Base-by-base conservation (phyloP, 306 rosid genomes). In the Cucurbita argyrosperma region DNA sequence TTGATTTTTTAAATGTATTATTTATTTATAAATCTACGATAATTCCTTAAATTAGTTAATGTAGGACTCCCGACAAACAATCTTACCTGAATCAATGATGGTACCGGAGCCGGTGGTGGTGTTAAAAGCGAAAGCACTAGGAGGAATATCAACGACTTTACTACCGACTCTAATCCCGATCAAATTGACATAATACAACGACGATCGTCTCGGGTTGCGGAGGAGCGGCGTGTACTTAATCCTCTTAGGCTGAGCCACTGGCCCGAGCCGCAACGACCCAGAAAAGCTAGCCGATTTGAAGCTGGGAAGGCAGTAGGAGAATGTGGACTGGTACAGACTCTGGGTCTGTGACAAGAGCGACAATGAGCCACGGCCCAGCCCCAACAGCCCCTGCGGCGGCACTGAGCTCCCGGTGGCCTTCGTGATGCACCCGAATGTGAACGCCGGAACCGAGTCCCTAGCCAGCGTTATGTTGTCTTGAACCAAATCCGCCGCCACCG, bases 241-340 rank as follows among this genome's bases (percentile, higher is more conserved):
- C 79, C 90, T 84, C 40, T 30, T 81, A 82, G 99, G 97, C 85
- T 95, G 99, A 35, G 85, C 86, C 30, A 77, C 65, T 10, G 98
- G 96, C 61, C 99, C 99, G 66, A 95, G 97, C 71, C 90, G 88
- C 74, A 95, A 45, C 0, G 99, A 89, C 13, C 99, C 99, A 19
- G 87, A 83, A 61, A 88, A 95, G 74, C 88, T 88, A 4, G 50
- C 65, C 18, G 99, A 60, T 71, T 95, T 91, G 81, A 87, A 89
- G 78, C 97, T 85, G 7, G 99, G 99, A 58, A 95, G 80, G 77
- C 99, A 95, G 72, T 95, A 95, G 3, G 99, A 95, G 77, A 95
- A 95, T n/a, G 96, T 95, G 40, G 96, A 95, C 7, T 78, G 37
- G 80, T 95, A 95, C 3, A 95, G 82, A 8, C 82, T 79, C 53